Evolutionary conservation across 202 grass and related monocot genomes (phyloP), one percentile per base, ranked within the genome.

Genomic region (Hordeum pubiflorum): DNA sequence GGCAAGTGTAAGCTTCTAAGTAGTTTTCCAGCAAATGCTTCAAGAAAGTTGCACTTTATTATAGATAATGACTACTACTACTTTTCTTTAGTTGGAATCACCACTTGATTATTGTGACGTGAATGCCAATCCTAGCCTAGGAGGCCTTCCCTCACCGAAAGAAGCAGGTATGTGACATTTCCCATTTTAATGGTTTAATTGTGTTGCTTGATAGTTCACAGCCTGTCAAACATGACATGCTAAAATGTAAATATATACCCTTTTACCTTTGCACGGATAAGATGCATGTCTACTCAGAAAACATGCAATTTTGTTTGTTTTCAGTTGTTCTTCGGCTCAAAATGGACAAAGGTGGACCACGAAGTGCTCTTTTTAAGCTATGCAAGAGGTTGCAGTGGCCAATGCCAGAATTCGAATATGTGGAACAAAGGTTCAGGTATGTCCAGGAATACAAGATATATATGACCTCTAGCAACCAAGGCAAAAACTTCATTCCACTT

Each of bases 321-420:
- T 61, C 83, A 94, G 92, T 86, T 63, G 29, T 84, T 82, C 76
- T 93, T 81, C 60, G 65, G 60, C 82, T 97, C 46, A 94, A 90
- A 87, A 91, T 83, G 89, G 80, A 91, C 55, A 97, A 94, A 92
- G 94, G 90, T 81, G 91, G 88, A 39, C 89, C 91, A 17, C 86
- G 94, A 69, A 87, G 58, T 69, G 89, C 87, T 76, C 84, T 97
- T 60, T 92, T 94, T 89, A 78, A 87, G 65, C 84, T 97, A 39
- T 97, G 94, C 86, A 97, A 91, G 89, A 94, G 65, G 54, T 79
- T 69, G 60, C 87, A 91, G 66, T 94, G 94, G 94, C 88, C 89
- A 59, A 89, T 92, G 90, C 94, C 92, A 44, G 80, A 76, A 76
- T 97, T 92, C 75, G 82, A 94, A 79, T 91, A 86, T 75, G 80